Conservation (phyloP, 1,139 yeast genomes). For the Hansenula sp. region DNA sequence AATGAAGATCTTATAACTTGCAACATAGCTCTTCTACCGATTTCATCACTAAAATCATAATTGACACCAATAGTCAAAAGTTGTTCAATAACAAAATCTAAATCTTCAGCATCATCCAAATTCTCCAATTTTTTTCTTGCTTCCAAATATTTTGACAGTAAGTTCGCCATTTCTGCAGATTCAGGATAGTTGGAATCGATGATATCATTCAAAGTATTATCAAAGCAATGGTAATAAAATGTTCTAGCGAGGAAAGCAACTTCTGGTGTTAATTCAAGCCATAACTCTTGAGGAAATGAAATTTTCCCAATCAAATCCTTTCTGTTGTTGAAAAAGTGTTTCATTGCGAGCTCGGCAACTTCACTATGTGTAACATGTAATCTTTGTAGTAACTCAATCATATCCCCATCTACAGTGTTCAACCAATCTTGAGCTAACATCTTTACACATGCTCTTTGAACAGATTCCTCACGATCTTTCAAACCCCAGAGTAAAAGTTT, state of each 20-base stretch:
- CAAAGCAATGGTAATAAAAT: conserved; percentile 60
- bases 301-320: conserved; percentile 58
- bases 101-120: conserved; percentile 45
- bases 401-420: conserved; percentile 60
- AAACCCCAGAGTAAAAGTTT: conserved; percentile 78
- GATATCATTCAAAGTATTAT: conserved; percentile 46
- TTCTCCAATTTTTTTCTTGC: conserved; percentile 36
- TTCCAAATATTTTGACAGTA: conserved; percentile 48
- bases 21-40: conserved; percentile 81
- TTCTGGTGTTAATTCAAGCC: conserved; percentile 73
- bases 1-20: conserved; percentile 63
- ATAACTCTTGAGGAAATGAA: conserved; percentile 53
- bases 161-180: conserved; percentile 63
- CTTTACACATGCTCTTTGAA: conserved; percentile 65
- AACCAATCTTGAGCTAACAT: conserved; percentile 76
- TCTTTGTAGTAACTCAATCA: conserved; percentile 65
- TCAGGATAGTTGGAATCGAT: conserved; percentile 80
- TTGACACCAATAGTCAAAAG: conserved; percentile 61
- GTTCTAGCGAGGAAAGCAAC: conserved; percentile 68
- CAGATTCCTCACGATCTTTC: conserved; percentile 76
- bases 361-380: conserved; percentile 63
- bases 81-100: conserved; percentile 76
- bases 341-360: conserved; percentile 64
- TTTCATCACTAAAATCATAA: conserved; percentile 87
- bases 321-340: conserved; percentile 55